These are phyloP conservation scores for Septoria linicola DNA, from an alignment of 2,329 filamentous ascomycete genomes.

Conservation along the genomic window DNA sequence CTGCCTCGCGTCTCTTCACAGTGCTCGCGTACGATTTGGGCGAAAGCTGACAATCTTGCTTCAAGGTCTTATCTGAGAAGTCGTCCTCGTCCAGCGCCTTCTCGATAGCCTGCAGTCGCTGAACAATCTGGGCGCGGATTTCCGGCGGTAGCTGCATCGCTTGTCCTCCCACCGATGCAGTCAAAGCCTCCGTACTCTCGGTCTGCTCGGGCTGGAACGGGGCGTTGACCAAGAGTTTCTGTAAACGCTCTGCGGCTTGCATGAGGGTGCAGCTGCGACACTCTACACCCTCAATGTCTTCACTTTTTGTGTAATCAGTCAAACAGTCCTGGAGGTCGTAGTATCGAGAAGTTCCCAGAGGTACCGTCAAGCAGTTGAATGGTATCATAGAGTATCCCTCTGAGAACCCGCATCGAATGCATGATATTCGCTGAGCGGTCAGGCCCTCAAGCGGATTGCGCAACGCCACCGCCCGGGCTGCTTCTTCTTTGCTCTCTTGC, in stretches of 20 bases:
- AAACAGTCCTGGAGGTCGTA: slow-evolving; percentile 77
- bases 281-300: slow-evolving; percentile 84
- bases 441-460: slow-evolving; percentile 84
- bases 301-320: slow-evolving; percentile 79
- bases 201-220: slow-evolving; percentile 22
- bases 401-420: slow-evolving; percentile 78
- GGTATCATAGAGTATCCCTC: slow-evolving; percentile 87
- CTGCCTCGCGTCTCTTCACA: slow-evolving; percentile 87
- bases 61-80: slow-evolving; percentile 61
- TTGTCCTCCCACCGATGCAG: slow-evolving; percentile 8
- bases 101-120: slow-evolving; percentile 65
- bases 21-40: slow-evolving; percentile 68
- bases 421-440: slow-evolving; percentile 83
- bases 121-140: slow-evolving; percentile 43
- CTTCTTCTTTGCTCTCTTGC: slow-evolving; percentile 9
- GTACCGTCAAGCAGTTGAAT: slow-evolving; percentile 90
- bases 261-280: slow-evolving; percentile 87
- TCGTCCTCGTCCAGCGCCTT: slow-evolving; percentile 74
- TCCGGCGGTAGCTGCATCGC: slow-evolving; percentile 42
- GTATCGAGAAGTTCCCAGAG: slow-evolving; percentile 63
- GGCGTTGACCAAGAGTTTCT: slow-evolving; percentile 43
- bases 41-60: slow-evolving; percentile 47
- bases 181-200: slow-evolving; percentile 5
- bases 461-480: slow-evolving; percentile 4
- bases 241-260: slow-evolving; percentile 53